Conservation (phyloP, 768 basidiomycete species). For the Tephrocybe sp. region DNA sequence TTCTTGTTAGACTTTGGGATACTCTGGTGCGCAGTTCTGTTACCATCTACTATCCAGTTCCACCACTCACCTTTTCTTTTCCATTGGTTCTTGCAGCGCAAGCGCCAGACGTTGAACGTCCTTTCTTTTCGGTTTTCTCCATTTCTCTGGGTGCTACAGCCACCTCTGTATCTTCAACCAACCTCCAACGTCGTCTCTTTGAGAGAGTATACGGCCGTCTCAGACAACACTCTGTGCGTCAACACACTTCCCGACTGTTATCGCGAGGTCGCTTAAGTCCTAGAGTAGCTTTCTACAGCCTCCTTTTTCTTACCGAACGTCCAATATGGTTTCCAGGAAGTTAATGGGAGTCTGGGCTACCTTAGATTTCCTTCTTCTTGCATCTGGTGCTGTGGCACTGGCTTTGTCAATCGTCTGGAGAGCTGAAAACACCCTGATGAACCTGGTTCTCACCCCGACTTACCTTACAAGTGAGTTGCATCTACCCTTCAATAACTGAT, state of each 20-base stretch:
- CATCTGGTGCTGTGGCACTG: constrained; percentile 65
- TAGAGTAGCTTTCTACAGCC: background rate
- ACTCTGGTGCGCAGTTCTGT: constrained; percentile 14
- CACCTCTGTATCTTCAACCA: constrained; percentile 36
- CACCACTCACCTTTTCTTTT: constrained; percentile 24
- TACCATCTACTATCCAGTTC: constrained; percentile 25
- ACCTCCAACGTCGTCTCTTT: constrained; percentile 41
- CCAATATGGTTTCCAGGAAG: constrained; percentile 66
- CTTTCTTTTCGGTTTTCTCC: constrained; percentile 32
- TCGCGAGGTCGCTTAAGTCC: background rate
- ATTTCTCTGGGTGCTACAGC: constrained; percentile 40
- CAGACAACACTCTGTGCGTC: constrained; percentile 5
- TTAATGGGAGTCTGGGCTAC: constrained; percentile 73
- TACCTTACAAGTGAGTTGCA: constrained; percentile 58
- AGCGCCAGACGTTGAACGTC: constrained; percentile 73
- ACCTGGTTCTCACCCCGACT: constrained; percentile 60
- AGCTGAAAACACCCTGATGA: constrained; percentile 65
- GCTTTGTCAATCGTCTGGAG: constrained; percentile 74
- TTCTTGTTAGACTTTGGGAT: constrained; percentile 6
- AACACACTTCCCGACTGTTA: background rate
- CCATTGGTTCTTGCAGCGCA: constrained; percentile 43
- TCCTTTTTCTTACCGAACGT: background rate
- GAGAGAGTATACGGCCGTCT: constrained; percentile 38
- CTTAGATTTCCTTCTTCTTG: constrained; percentile 68
- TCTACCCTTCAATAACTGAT: background rate